Evolutionary conservation across 1,284 basidiomycete species (phyloP), one percentile per base, ranked within the genome.

Genomic region (Ustilago lituana): DNA sequence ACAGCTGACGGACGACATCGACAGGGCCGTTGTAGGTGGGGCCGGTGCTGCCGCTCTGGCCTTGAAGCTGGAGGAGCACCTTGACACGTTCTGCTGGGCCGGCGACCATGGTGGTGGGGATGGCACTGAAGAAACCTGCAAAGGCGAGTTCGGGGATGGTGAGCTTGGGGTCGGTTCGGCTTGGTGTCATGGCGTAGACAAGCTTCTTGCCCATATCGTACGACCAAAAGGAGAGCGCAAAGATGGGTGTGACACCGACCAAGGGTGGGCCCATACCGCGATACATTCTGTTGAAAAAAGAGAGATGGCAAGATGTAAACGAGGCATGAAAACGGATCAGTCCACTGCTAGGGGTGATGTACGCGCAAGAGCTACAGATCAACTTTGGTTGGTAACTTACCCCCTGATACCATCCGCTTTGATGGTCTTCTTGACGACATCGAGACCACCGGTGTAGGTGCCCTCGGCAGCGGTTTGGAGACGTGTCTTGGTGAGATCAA

Each of bases 151-250:
- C 95, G 35, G 85, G 80, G 27, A 89, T 88, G n/a, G 89, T 88
- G 39, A 99, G 85, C 24, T 84, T 81, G 49, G 87, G 85, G 52
- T 85, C 87, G 45, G 84, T 86, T 52, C 93, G 88, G 64, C 90
- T 86, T 10, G 85, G 84, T 0, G 85, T 86, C n/a, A 81, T 56
- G 17, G 88, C 81, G 76, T 89, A 88, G 52, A 98, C 92, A 61
- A 98, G 84, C 74, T 91, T 88, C 84, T 98, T 98, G 38, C 95
- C 94, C 64, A 90, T 86, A 81, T 97, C 94, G 83, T 98, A 98
- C 17, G 92, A 93, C 94, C 94, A 98, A 86, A 99, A 99, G 4
- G 94, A 97, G 40, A 98, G 86, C 12, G 96, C 96, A 81, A 98
- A 99, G 82, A 98, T 98, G 44, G 96, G 96, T 2, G 96, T 98